Evolutionary conservation across 768 basidiomycete genomes (phyloP), one percentile per base, ranked within the genome.

Genomic region (Psilocybe cubensis): DNA sequence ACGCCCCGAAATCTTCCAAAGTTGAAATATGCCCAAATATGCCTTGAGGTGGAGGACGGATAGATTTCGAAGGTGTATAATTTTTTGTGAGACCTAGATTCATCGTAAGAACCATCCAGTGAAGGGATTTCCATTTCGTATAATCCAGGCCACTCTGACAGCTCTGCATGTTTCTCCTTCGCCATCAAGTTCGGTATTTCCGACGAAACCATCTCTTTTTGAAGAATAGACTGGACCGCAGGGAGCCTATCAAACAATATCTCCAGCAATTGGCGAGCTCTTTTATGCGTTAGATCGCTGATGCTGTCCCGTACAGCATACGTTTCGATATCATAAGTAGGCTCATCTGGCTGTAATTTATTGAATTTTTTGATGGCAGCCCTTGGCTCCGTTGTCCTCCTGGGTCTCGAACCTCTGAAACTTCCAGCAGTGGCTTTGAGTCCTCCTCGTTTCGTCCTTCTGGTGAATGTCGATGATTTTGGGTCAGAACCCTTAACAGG

Each of bases 11-110:
- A 40, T 12, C 65, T 46, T 4, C 69, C 67, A 52, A 70, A 70
- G 21, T 70, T 40, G 40, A 70, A 69, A n/a, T 43, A 52, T 18
- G 54, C 66, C 68, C 69, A 72, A 33, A 70, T 58, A 40, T 67
- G 70, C n/a, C 64, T 59, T 11, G 28, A 20, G 11, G 63, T 66
- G 4, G 60, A 65, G 8, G 70, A 71, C 0, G 68, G 62, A 42
- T 58, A 64, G n/a, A 69, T 42, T 23, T 63, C 60, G 41, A 72
- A 58, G 17, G 56, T 61, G 51, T 62, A 54, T n/a, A n/a, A n/a
- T n/a, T n/a, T n/a, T n/a, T n/a, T n/a, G n/a, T n/a, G 31, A 31
- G 20, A 1, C 56, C 60, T 3, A n/a, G n/a, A n/a, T n/a, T 31
- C 12, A 14, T 54, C 59, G 61, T 62, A 65, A 12, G 61, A 38